Evolutionary conservation across 768 basidiomycete species (phyloP), one percentile per base, ranked within the genome.

Genomic region (Lyophyllum shimeji): DNA sequence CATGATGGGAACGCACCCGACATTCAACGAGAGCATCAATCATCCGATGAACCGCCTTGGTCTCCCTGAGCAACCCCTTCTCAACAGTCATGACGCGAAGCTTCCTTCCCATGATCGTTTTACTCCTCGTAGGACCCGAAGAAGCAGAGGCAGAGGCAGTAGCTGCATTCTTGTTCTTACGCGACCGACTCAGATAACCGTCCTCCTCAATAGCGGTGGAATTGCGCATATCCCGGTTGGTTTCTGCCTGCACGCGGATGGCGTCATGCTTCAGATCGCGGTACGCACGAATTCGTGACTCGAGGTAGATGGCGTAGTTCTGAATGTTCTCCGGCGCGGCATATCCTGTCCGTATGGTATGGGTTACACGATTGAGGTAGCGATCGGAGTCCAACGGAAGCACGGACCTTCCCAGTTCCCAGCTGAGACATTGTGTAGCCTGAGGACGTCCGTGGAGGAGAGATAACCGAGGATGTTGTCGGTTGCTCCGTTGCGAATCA

Each of bases 401-500:
- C 46, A 60, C 76, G 46, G 57, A 95, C 95, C 94, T 75, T 97
- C 95, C 93, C 93, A 96, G 50, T 78, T 89, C 31, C 84, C 89
- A 3, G 81, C 74, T n/a, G 84, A 83, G 9, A 98, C 87, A 61
- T 94, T 93, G 55, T 83, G 81, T 54, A 98, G 73, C 53, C 86
- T 82, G 31, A 98, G 74, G n/a, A 93, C 79, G 62, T 96, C 92
- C 1, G 85, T 81, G 31, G 86, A 82, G 5, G 92, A 87, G 37
- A 98, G 82, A 71, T 94, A 89, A 12, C 83, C 77, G 18, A 98
- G 81, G 12, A 98, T 83, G 67, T 95, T 93, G 76, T 98, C 95
- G 6, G 95, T 97, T 2, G 91, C 82, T n/a, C 97, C 97, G 58
- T 92, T 93, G 24, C 97, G 86, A 68, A 98, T 91, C 92, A 99